Evolutionary conservation across 192 early-diverging fungal genomes (phyloP).

Genomic region (Coemansia sp.): DNA sequence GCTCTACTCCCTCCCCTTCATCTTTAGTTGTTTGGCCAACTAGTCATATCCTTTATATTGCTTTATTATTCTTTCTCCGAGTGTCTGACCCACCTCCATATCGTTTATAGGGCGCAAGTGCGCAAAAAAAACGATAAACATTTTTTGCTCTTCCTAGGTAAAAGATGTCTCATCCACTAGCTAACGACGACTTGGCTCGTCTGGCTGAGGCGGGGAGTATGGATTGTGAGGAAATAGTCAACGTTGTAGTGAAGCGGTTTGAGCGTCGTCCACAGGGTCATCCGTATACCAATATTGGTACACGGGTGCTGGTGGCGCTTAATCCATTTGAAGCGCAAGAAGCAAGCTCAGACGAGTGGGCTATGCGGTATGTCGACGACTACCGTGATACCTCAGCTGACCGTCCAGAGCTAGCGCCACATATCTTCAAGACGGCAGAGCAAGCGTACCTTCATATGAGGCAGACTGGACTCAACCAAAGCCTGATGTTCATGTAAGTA

Average conservation of each 20-base stretch:
- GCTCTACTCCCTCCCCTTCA: background rate
- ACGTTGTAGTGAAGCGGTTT: conserved; percentile 49
- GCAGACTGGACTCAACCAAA: conserved; percentile 71
- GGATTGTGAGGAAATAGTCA: conserved; percentile 50
- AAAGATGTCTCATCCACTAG: conserved; percentile 30
- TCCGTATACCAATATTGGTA: conserved; percentile 73
- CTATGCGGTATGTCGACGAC: conserved; percentile 75
- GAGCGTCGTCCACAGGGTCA: conserved; percentile 53
- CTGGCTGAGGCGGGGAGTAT: conserved; percentile 44
- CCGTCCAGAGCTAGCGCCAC: conserved; percentile 59
- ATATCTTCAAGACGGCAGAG: conserved; percentile 72
- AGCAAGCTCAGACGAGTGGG: conserved; percentile 59
- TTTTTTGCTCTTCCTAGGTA: background rate
- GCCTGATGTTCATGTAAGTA: conserved; percentile 63
- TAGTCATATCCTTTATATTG: background rate
- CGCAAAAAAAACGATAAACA: background rate
- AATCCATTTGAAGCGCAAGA: conserved; percentile 66
- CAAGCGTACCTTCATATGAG: conserved; percentile 76
- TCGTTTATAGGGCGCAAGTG: conserved; percentile 4
- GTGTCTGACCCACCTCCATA: background rate
- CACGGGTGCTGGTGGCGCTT: conserved; percentile 70
- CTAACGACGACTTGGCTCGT: conserved; percentile 50
- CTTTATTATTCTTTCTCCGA: background rate
- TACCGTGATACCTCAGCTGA: conserved; percentile 65
- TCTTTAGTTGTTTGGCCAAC: background rate